These are phyloP conservation scores for Metschnikowia colocasiae DNA, from an alignment of 805 yeast species.

Conservation along the genomic window DNA sequence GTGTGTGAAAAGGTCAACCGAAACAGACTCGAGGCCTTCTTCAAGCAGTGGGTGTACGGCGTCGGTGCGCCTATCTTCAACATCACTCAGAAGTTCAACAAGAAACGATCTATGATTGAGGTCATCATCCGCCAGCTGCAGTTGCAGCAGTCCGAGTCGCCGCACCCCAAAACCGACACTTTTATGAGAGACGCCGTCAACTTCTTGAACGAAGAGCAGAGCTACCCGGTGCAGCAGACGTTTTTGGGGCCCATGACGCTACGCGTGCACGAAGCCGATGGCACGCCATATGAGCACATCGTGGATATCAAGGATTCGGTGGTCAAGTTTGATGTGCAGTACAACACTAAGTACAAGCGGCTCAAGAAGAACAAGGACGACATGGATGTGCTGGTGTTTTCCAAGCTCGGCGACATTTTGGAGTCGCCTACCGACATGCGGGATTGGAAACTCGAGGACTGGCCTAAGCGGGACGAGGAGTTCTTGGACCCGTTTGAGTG, in stretches of 20 bases:
- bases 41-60: conserved; percentile 90
- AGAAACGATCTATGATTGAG: conserved; percentile 89
- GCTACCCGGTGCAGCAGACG: conserved; percentile 42
- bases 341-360: conserved; percentile 89
- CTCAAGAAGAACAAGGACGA: conserved; percentile 60
- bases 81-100: conserved; percentile 88
- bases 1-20: conserved; percentile 95
- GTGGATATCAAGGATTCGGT: conserved; percentile 83
- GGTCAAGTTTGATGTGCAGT: conserved; percentile 88
- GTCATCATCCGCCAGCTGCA: conserved; percentile 93
- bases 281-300: conserved; percentile 97
- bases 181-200: conserved; percentile 46
- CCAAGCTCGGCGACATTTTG: conserved; percentile 70
- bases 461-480: conserved; percentile 68
- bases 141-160: conserved; percentile 48
- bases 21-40: conserved; percentile 74
- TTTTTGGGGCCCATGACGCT: conserved; percentile 96
- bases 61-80: conserved; percentile 86
- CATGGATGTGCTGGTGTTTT: conserved; percentile 38
- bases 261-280: conserved; percentile 95
- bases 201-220: conserved; percentile 40
- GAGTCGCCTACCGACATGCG: conserved; percentile 54
- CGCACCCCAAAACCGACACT: conserved; percentile 34
- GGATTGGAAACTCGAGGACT: conserved; percentile 72
- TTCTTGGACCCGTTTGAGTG: conserved; percentile 91